These are phyloP conservation scores for Colletotrichum truncatum DNA, from an alignment of 2,329 filamentous ascomycete genomes.

Conservation along the genomic window DNA sequence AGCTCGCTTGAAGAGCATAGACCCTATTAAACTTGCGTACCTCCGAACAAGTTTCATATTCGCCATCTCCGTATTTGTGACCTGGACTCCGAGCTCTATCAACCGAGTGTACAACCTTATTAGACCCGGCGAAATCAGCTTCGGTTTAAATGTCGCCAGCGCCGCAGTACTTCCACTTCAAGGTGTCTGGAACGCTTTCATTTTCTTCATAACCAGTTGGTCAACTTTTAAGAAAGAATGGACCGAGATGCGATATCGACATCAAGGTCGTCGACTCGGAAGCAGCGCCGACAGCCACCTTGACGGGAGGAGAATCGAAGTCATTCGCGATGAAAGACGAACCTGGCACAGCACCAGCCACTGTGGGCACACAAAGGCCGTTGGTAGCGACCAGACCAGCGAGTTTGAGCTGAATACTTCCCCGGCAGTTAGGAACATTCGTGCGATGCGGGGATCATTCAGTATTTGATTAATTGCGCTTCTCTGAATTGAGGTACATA, in stretches of 20 bases:
- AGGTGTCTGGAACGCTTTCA: slow-evolving; percentile 82
- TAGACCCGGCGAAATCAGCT: slow-evolving; percentile 61
- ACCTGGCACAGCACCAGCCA: neutral
- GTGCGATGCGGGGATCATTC: slow-evolving; percentile 26
- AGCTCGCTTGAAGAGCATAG: slow-evolving; percentile 50
- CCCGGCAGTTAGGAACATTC: slow-evolving; percentile 1
- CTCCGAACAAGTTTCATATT: slow-evolving; percentile 70
- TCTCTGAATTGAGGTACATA: neutral
- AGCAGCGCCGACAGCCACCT: slow-evolving; percentile 7
- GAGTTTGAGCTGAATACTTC: slow-evolving; percentile 23
- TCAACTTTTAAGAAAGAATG: slow-evolving; percentile 47
- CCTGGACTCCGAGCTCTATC: slow-evolving; percentile 73
- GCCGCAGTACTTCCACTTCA: slow-evolving; percentile 80
- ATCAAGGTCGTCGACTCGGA: slow-evolving; percentile 2
- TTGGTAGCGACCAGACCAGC: slow-evolving; percentile 27
- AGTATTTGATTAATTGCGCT: slow-evolving; percentile 4
- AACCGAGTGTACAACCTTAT: slow-evolving; percentile 78
- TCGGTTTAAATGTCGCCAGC: slow-evolving; percentile 73
- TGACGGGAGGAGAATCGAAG: slow-evolving; percentile 6
- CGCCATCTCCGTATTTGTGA: slow-evolving; percentile 67
- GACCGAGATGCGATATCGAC: neutral
- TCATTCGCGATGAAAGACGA: neutral
- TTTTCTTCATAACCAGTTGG: slow-evolving; percentile 76
- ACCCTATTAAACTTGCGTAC: slow-evolving; percentile 69
- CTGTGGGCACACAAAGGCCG: slow-evolving; percentile 20